phyloP scores from a whole-genome alignment of 306 rosid species.

The Cucurbita ficifolia region DNA sequence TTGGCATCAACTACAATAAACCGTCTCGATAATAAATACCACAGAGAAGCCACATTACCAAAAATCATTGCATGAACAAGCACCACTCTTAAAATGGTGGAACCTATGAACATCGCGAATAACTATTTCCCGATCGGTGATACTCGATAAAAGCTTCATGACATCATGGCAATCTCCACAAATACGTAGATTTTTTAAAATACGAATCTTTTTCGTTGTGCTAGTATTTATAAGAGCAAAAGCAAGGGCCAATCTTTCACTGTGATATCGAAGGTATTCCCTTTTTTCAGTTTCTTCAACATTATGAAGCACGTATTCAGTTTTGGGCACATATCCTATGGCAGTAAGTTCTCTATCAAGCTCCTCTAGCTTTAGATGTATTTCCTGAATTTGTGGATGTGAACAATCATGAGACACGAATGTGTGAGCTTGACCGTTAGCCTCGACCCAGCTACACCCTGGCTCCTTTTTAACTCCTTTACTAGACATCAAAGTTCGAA shows the following conservation, averaged over 20 bases:
- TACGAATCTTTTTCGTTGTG: slow-evolving; percentile 7
- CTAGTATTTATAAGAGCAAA: slow-evolving; percentile 13
- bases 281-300: slow-evolving; percentile 13
- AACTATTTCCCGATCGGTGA: slow-evolving; percentile 16
- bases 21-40: neutral
- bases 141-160: slow-evolving; percentile 16
- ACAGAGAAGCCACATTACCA: slow-evolving; percentile 11
- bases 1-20: neutral
- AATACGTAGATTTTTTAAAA: slow-evolving; percentile 22
- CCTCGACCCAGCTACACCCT: slow-evolving; percentile 33
- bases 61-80: slow-evolving; percentile 18
- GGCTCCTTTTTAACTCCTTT: slow-evolving; percentile 28
- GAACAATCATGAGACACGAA: slow-evolving; percentile 24
- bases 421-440: slow-evolving; percentile 18
- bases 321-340: slow-evolving; percentile 13
- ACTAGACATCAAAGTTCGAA: slow-evolving; percentile 22
- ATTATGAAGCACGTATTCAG: slow-evolving; percentile 17
- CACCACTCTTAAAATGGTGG: slow-evolving; percentile 21
- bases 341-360: slow-evolving; percentile 8
- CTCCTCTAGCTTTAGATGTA: slow-evolving; percentile 18
- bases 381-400: slow-evolving; percentile 19
- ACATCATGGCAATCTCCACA: slow-evolving; percentile 22
- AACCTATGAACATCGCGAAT: slow-evolving; percentile 18
- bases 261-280: slow-evolving; percentile 18
- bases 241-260: slow-evolving; percentile 26